These are phyloP conservation scores for Pleurotus djamor DNA, from an alignment of 768 basidiomycete genomes.

Conservation along the genomic window DNA sequence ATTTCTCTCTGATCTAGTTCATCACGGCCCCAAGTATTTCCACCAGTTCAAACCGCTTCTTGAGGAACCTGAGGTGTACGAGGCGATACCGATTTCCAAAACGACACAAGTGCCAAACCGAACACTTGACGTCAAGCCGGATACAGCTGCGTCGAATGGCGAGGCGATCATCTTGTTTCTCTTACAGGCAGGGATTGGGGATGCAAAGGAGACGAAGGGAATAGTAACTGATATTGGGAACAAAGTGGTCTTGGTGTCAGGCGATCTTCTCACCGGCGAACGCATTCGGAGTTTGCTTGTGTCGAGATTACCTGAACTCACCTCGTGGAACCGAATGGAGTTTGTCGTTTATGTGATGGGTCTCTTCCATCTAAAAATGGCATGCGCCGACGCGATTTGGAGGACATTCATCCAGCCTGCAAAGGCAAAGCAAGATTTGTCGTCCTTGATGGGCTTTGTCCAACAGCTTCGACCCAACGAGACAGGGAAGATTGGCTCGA, in stretches of 20 bases:
- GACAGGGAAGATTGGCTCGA: conserved; percentile 15
- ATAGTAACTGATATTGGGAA: background rate
- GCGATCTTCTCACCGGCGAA: conserved; percentile 15
- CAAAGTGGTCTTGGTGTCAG: conserved; percentile 12
- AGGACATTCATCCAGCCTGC: conserved; percentile 17
- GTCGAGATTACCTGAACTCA: background rate
- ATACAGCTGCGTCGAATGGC: conserved; percentile 8
- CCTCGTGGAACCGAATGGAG: conserved; percentile 14
- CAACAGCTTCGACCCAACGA: conserved; percentile 20
- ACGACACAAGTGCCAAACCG: background rate
- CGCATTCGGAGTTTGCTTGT: background rate
- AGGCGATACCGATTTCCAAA: conserved; percentile 12
- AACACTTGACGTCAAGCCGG: conserved; percentile 10
- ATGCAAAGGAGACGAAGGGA: background rate
- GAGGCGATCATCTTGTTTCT: conserved; percentile 6
- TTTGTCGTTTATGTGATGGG: conserved; percentile 18
- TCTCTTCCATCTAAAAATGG: conserved; percentile 26
- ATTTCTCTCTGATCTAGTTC: conserved; percentile 10
- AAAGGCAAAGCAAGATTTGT: conserved; percentile 10
- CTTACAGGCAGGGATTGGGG: background rate
- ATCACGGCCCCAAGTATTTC: conserved; percentile 15
- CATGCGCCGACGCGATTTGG: conserved; percentile 20
- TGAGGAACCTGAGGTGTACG: conserved; percentile 8
- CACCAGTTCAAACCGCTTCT: conserved; percentile 5
- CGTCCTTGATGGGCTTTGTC: conserved; percentile 9